Conservation (phyloP, 169 alveolate genomes). For the Theileria sp. region DNA sequence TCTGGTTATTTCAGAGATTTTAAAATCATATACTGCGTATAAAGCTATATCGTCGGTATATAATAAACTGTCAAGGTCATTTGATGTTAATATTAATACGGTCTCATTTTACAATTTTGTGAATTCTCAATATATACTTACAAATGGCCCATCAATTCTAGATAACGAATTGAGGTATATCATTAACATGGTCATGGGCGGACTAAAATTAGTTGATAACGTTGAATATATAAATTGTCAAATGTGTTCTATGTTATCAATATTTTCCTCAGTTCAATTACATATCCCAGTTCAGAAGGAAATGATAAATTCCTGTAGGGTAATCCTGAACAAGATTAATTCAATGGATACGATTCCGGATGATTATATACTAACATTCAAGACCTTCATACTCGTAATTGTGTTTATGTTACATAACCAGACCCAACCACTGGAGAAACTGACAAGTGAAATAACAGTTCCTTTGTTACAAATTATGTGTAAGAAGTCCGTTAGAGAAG, state of each 20-base stretch:
- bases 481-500: background rate
- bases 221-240: conserved; percentile 25
- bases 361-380: conserved; percentile 14
- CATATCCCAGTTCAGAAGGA: conserved; percentile 38
- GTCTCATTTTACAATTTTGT: conserved; percentile 36
- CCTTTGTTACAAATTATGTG: background rate
- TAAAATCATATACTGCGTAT: conserved; percentile 18
- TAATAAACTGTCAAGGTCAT: conserved; percentile 9
- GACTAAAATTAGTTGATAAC: conserved; percentile 21
- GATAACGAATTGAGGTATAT: conserved; percentile 42
- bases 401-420: conserved; percentile 39
- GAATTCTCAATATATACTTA: conserved; percentile 26
- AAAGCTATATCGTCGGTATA: conserved; percentile 21
- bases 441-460: conserved; percentile 20
- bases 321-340: conserved; percentile 2
- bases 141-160: conserved; percentile 23
- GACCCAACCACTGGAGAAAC: conserved; percentile 36
- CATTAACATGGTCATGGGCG: conserved; percentile 27
- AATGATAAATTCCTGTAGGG: conserved; percentile 14
- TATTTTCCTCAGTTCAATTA: conserved; percentile 22
- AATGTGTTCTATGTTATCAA: conserved; percentile 40
- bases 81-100: background rate
- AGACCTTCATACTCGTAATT: conserved; percentile 26
- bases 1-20: conserved; percentile 28
- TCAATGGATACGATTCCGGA: background rate